Conservation (phyloP, 352 stramenopile genomes). For the Phytophthora litchii region DNA sequence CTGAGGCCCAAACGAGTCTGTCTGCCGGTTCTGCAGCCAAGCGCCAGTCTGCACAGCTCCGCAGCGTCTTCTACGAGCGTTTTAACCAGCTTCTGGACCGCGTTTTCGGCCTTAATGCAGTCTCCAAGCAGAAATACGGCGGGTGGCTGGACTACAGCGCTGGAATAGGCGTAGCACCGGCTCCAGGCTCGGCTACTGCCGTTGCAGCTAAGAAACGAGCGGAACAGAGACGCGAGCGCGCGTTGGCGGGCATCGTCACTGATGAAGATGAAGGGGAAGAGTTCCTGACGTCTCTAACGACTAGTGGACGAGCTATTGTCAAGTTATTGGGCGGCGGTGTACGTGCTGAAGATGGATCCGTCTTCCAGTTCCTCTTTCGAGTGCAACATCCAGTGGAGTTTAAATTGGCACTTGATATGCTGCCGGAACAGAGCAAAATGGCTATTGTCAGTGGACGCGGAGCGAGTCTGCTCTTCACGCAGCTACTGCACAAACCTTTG, state of each 20-base stretch:
- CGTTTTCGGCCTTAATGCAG: conserved; percentile 71
- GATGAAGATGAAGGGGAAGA: conserved; percentile 67
- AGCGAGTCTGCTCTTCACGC: conserved; percentile 77
- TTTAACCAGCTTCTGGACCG: conserved; percentile 88
- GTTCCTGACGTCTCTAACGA: conserved; percentile 53
- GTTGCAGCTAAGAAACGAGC: conserved; percentile 29
- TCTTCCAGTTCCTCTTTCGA: conserved; percentile 85
- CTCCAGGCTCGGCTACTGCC: conserved; percentile 20
- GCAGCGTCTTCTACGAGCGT: conserved; percentile 85
- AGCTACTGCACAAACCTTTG: conserved; percentile 83
- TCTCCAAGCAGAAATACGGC: conserved; percentile 81
- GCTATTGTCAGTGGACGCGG: conserved; percentile 70
- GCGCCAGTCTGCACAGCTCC: conserved; percentile 77
- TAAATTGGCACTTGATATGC: conserved; percentile 78
- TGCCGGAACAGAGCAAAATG: conserved; percentile 84
- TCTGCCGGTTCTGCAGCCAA: conserved; percentile 57
- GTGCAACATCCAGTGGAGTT: conserved; percentile 81
- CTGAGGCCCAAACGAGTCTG: conserved; percentile 72
- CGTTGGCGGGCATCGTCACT: conserved; percentile 40
- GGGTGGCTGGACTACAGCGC: conserved; percentile 87
- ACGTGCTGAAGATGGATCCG: conserved; percentile 70
- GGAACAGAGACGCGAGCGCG: conserved; percentile 51
- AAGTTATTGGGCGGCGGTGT: conserved; percentile 64
- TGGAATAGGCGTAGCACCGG: conserved; percentile 36
- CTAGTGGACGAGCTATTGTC: conserved; percentile 57